Evolutionary conservation across 768 basidiomycete genomes (phyloP).

Genomic region (Lentinus brumalis): DNA sequence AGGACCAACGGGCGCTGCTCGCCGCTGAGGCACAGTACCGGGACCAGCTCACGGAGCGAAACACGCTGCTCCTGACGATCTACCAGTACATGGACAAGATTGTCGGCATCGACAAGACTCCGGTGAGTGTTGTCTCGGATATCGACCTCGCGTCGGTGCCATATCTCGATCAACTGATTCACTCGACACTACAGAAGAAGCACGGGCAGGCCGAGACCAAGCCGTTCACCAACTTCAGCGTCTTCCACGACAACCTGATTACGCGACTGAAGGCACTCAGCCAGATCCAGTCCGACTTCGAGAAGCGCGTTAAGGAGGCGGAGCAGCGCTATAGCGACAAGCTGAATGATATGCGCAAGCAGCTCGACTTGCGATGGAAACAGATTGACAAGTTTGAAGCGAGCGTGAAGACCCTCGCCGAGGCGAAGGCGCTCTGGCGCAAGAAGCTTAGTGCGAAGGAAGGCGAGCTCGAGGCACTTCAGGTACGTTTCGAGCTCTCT

Average conservation of each 20-base stretch:
- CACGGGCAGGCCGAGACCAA: constrained; percentile 79
- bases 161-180: neutral
- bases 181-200: constrained; percentile 58
- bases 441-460: constrained; percentile 80
- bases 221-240: constrained; percentile 89
- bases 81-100: constrained; percentile 97
- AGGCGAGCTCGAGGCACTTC: constrained; percentile 87
- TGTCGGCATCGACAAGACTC: constrained; percentile 84
- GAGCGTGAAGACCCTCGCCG: constrained; percentile 78
- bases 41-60: constrained; percentile 91
- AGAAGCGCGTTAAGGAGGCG: constrained; percentile 78
- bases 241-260: constrained; percentile 95
- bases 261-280: constrained; percentile 82
- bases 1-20: constrained; percentile 77
- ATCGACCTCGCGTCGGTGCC: too few species aligned
- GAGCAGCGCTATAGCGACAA: constrained; percentile 75
- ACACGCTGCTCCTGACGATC: constrained; percentile 86
- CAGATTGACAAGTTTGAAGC: constrained; percentile 82
- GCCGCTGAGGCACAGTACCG: constrained; percentile 79
- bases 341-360: constrained; percentile 77
- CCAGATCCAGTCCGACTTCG: constrained; percentile 85
- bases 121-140: constrained; percentile 47
- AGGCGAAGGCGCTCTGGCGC: constrained; percentile 83
- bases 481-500: constrained; percentile 40
- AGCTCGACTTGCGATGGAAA: constrained; percentile 86